Conservation (phyloP, 2,329 filamentous ascomycete species). For the Fulvia fulva region DNA sequence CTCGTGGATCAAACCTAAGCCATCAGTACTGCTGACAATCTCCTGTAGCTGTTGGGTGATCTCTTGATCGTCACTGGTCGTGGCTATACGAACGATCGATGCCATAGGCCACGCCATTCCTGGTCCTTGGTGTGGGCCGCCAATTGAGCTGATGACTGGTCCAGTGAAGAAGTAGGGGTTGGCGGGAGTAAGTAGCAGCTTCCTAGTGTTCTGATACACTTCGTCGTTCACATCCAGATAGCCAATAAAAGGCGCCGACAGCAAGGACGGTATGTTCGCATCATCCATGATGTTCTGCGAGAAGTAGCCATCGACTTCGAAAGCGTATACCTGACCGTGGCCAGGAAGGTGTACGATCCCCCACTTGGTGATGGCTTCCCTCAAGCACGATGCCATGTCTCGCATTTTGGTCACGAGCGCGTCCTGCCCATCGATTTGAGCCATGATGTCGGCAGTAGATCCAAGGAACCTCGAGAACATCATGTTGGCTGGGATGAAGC, state of each 20-base stretch:
- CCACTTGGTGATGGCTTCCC: conserved; percentile 42
- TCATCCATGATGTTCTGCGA: conserved; percentile 64
- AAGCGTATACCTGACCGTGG: conserved; percentile 44
- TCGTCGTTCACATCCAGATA: conserved; percentile 44
- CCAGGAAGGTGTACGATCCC: conserved; percentile 39
- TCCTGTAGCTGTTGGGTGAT: conserved; percentile 42
- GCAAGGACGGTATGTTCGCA: conserved; percentile 65
- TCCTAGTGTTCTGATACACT: conserved; percentile 46
- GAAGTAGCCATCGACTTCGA: conserved; percentile 42
- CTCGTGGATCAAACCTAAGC: conserved; percentile 50
- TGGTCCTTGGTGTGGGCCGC: conserved; percentile 47
- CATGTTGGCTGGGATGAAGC: conserved; percentile 57
- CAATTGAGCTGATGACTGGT: conserved; percentile 46
- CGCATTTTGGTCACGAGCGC: conserved; percentile 54
- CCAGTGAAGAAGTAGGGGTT: conserved; percentile 52
- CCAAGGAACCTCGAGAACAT: conserved; percentile 66
- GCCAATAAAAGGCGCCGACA: conserved; percentile 62
- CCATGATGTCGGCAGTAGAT: conserved; percentile 52
- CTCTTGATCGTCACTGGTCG: conserved; percentile 46
- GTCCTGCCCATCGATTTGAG: conserved; percentile 45
- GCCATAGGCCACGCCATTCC: conserved; percentile 52
- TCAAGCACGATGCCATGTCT: conserved; percentile 48
- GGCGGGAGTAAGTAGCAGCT: conserved; percentile 40
- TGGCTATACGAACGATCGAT: conserved; percentile 48
- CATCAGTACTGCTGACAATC: conserved; percentile 46